Base-by-base conservation (phyloP, 257 asterid species). In the Solanum ossicruentum region DNA sequence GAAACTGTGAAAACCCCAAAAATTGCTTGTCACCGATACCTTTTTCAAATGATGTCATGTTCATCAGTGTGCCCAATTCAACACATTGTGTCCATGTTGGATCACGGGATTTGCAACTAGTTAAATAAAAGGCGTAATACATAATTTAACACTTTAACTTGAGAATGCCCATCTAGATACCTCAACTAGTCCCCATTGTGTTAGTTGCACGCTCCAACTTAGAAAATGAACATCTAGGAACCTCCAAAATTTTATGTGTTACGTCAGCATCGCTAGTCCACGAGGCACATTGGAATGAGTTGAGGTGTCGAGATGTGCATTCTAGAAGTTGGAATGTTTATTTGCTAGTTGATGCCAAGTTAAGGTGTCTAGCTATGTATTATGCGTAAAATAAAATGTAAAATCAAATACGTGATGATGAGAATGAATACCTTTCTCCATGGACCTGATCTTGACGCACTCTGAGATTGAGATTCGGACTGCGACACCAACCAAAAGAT, bases 381-480 rank as follows among this genome's bases (percentile, higher is more conserved):
- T 60, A 60, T 60, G 36, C 16, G 32, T 41, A 20, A 45, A 45
- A 23, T 47, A 4, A 65, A n/a, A 28, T 52, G n/a, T 49, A 28
- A 3, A 82, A 82, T 51, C n/a, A 56, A 18, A 67, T 52, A 54
- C 6, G 2, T 8, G 11, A 75, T 20, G 7, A 67, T 47, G 80
- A 20, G 21, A 49, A 63, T 78, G 52, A 77, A 3, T 91, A 94
- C 98, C 99, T 94, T 96, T 93, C 99, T 94, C 99, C 99, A 94
- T 1, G 98, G 99, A 87, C 98, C 98, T 52, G 97, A 90, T 89
- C 84, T 96, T 51, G 98, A 92, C 84, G 98, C 88, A 86, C 88
- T 85, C 78, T 88, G 94, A 86, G 83, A 28, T 70, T 92, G 93
- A 88, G 89, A 88, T 63, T 92, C 99, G 84, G 97, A 86, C 97